Conservation (phyloP, 106 monocot species). For the Dioscorea dumetorum region DNA sequence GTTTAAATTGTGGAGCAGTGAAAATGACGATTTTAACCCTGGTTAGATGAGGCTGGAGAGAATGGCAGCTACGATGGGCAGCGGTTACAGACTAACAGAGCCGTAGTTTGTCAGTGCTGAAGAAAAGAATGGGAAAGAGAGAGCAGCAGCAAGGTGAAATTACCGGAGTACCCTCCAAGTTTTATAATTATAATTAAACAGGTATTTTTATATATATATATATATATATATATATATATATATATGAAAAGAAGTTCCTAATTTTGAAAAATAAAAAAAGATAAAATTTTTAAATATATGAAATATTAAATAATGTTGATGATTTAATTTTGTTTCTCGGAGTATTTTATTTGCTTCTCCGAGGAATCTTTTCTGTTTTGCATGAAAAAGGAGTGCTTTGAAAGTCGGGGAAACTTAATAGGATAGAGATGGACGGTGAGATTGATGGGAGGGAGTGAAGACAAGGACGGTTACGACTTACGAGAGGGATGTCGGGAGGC, state of each 20-base stretch:
- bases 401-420: neutral
- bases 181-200: no score
- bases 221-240: no score
- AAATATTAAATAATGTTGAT: no score
- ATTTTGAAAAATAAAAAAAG: no score
- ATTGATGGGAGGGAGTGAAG: neutral
- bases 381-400: no score
- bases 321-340: no score
- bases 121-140: neutral
- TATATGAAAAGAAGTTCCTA: no score
- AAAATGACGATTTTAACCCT: neutral
- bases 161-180: neutral
- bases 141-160: neutral
- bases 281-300: no score
- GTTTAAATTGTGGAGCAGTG: neutral
- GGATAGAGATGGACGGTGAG: neutral
- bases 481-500: neutral
- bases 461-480: constrained; percentile 1
- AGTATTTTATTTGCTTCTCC: no score
- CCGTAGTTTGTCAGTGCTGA: neutral
- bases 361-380: no score
- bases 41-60: neutral
- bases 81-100: neutral
- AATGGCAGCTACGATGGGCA: neutral
- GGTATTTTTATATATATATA: no score